Evolutionary conservation across 345 rosid species (phyloP).

Genomic region (Salix udensis): DNA sequence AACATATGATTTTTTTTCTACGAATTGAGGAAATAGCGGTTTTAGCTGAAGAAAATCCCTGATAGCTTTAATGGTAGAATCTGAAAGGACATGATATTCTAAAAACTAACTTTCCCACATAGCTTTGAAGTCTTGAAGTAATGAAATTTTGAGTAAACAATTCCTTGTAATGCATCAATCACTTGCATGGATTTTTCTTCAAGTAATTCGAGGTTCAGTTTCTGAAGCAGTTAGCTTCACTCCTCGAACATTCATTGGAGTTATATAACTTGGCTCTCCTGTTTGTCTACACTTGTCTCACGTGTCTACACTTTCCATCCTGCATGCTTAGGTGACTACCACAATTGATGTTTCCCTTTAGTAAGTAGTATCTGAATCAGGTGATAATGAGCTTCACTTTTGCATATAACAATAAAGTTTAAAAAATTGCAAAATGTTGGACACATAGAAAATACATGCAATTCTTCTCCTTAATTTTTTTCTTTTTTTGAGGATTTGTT

Average conservation of each 20-base stretch:
- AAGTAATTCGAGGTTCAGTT: not conserved
- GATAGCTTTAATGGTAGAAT: no score
- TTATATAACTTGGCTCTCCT: not conserved
- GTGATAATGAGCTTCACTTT: not conserved
- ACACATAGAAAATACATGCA: not conserved
- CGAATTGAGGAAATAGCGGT: no score
- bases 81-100: no score
- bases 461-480: not conserved
- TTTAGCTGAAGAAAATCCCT: no score
- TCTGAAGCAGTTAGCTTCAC: not conserved
- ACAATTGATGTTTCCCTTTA: not conserved
- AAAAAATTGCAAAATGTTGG: not conserved
- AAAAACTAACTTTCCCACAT: no score
- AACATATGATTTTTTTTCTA: no score
- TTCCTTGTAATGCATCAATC: not conserved
- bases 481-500: constrained; percentile 20
- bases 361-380: not conserved
- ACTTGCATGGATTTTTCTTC: not conserved
- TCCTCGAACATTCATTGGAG: not conserved
- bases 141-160: not conserved
- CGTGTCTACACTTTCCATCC: not conserved
- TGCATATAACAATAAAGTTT: not conserved
- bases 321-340: not conserved
- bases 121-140: no score
- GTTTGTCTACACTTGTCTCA: not conserved